phyloP scores from a whole-genome alignment of 768 basidiomycete species.

The Terana coerulea region DNA sequence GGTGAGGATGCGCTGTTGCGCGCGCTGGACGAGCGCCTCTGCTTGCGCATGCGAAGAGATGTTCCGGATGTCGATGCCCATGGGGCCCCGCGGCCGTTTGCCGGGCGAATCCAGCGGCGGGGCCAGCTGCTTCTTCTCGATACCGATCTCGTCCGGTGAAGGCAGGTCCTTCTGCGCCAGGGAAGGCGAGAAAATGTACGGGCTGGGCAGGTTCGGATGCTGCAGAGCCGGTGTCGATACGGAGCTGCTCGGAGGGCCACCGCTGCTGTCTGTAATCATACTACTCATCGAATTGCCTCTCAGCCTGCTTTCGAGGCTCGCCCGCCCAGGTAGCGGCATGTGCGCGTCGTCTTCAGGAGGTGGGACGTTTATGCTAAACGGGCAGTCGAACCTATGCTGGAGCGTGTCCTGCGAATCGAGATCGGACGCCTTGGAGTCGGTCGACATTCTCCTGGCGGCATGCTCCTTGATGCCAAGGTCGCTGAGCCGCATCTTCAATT shows the following conservation, averaged over 20 bases:
- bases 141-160: not conserved
- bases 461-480: slow-evolving; percentile 14
- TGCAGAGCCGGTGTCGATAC: slow-evolving; percentile 36
- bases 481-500: slow-evolving; percentile 15
- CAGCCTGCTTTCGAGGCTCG: slow-evolving; percentile 37
- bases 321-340: not conserved
- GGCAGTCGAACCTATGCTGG: slow-evolving; percentile 34
- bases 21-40: slow-evolving; percentile 72
- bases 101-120: not conserved
- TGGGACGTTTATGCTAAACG: slow-evolving; percentile 68
- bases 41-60: slow-evolving; percentile 84
- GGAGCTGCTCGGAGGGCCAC: slow-evolving; percentile 32
- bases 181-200: slow-evolving; percentile 15
- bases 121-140: slow-evolving; percentile 9
- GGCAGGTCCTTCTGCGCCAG: slow-evolving; percentile 15
- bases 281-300: slow-evolving; percentile 74
- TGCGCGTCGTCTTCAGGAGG: slow-evolving; percentile 31
- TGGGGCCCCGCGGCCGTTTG: slow-evolving; percentile 3
- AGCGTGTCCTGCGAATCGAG: slow-evolving; percentile 8
- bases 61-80: slow-evolving; percentile 56
- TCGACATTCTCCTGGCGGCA: not conserved
- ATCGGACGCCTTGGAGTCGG: slow-evolving; percentile 1
- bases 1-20: slow-evolving; percentile 68
- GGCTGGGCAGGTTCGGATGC: slow-evolving; percentile 18
- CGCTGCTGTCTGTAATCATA: slow-evolving; percentile 42